These are phyloP conservation scores for Saccharomycopsis microspora DNA, from an alignment of 805 yeast species.

Conservation along the genomic window DNA sequence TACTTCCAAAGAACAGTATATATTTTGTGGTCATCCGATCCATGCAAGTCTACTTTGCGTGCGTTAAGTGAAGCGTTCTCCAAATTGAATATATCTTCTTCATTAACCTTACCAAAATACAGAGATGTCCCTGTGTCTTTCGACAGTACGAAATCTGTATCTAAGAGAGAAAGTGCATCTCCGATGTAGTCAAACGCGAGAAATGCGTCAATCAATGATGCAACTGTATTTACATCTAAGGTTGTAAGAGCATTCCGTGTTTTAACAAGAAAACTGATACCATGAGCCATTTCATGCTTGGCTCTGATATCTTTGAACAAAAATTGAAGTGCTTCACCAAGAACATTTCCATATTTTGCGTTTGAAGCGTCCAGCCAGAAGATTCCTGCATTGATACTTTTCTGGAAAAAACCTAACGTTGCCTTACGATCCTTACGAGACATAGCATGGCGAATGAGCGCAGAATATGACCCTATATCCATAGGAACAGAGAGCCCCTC, in stretches of 20 bases:
- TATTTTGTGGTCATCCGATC: conserved; percentile 23
- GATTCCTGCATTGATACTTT: conserved; percentile 26
- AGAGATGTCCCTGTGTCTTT: conserved; percentile 12
- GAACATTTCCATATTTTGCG: conserved; percentile 8
- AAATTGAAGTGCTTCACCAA: conserved; percentile 19
- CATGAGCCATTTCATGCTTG: conserved; percentile 1
- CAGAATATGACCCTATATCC: conserved; percentile 27
- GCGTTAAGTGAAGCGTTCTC: conserved; percentile 16
- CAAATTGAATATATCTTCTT: conserved; percentile 17
- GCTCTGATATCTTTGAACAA: background rate
- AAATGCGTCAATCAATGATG: conserved; percentile 23
- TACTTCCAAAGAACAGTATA: conserved; percentile 33
- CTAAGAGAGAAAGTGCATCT: conserved; percentile 30
- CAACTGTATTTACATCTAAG: conserved; percentile 25
- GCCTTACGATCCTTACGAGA: conserved; percentile 19
- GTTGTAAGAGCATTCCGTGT: conserved; percentile 28
- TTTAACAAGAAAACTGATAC: conserved; percentile 7
- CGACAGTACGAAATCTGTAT: conserved; percentile 27
- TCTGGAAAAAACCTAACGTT: conserved; percentile 25
- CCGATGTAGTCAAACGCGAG: conserved; percentile 25
- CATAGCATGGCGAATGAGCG: conserved; percentile 26
- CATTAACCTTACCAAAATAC: conserved; percentile 17
- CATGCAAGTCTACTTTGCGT: conserved; percentile 12
- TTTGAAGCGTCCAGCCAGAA: conserved; percentile 29
- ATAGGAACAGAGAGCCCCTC: conserved; percentile 21